A percentile compares a stretch with the other conserved stretches of the same genome.
These are phyloP conservation scores for Sextonia rubra DNA, from an alignment of 164 flowering plant genomes.

Conservation along the genomic window DNA sequence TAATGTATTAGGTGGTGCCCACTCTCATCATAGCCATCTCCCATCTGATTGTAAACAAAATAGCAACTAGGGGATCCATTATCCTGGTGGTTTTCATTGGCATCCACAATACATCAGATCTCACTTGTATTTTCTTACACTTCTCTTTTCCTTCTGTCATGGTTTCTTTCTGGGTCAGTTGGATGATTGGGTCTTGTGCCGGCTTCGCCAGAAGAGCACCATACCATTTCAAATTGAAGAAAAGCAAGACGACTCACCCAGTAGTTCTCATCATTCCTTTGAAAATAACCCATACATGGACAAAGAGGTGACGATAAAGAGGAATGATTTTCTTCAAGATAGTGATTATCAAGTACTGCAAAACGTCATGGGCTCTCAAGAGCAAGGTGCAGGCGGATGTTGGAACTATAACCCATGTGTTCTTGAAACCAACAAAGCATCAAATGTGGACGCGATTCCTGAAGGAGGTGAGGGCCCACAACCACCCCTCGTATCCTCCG, in stretches of 20 bases:
- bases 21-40: too few relatives aligned
- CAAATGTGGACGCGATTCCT: constrained; percentile 2
- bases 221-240: background rate
- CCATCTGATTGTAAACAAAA: too few relatives aligned
- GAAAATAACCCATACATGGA: background rate
- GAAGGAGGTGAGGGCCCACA: background rate
- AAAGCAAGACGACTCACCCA: background rate
- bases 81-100: too few relatives aligned
- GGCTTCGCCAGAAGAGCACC: background rate
- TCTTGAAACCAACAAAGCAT: constrained; percentile 13
- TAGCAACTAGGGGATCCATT: too few relatives aligned
- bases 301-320: background rate
- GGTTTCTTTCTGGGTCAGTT: too few relatives aligned
- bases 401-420: background rate
- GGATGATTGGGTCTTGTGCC: background rate
- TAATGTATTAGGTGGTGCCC: too few relatives aligned
- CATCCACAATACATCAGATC: too few relatives aligned
- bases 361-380: background rate
- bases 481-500: constrained; percentile 6
- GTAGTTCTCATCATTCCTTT: background rate
- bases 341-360: background rate
- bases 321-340: background rate
- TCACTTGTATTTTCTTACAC: too few relatives aligned
- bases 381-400: background rate
- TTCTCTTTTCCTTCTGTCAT: too few relatives aligned